Base-by-base conservation (phyloP, 78 protist species). In the Dictyostelium purpureum region DNA sequence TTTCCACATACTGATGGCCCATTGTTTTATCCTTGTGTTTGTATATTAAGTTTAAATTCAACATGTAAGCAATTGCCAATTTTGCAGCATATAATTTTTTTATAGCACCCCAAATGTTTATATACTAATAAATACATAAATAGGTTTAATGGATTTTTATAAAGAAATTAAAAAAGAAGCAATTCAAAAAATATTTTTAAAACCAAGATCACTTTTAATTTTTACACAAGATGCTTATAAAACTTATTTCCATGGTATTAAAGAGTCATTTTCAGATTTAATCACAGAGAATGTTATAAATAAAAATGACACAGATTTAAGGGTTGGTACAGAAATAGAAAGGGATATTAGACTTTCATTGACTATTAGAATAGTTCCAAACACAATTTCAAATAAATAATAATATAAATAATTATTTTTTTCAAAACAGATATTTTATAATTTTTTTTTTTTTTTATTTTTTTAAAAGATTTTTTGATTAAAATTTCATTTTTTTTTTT, bases 1-100 rank as follows among this genome's bases (percentile, higher is more conserved):
- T 45, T 88, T 63, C 87, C 94, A n/a, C 94, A 88, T 79, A 88
- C 49, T 31, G 94, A 88, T 88, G 94, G 94, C 24, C 94, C 94
- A 14, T 38, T 88, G 0, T 88, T 78, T 33, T 67, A 43, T 59
- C 83, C 83, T 9, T 51, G 59, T 70, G 89, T 81, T 21, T 66
- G 77, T 14, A 81, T 81, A 2, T 38, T 81, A 43, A 49, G 70
- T 49, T 47, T 79, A 49, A 43, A 14, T 24, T 66, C 77, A 28
- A 81, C 79, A 26, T 65, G 89, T 81, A 47, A 24, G 87, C 43
- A 14, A 11, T 57, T 52, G 6, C 1, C 35, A 14, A 24, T 28
- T 54, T 26, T 59, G 24, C 11, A 49, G 11, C 11, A 49, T 49
- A 7, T 49, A 49, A 49, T 11, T 49, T 49, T 49, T 49, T 49